Evolutionary conservation across 2,329 filamentous ascomycete species (phyloP).

Genomic region (Leptosphaerulina australis): DNA sequence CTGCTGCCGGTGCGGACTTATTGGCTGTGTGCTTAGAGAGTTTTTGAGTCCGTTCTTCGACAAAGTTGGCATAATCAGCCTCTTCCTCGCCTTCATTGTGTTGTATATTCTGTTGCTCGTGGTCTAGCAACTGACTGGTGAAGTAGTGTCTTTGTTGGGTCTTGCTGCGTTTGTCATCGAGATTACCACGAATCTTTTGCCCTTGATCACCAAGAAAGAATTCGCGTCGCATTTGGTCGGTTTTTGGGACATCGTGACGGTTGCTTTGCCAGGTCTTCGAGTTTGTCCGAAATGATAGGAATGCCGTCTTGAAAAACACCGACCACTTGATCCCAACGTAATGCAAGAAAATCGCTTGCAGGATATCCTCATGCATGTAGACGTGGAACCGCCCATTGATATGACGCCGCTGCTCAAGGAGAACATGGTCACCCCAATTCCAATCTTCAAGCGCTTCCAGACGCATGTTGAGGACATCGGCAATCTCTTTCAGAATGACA

Average conservation of each 20-base stretch:
- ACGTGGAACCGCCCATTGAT: conserved; percentile 38
- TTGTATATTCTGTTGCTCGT: conserved; percentile 30
- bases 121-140: conserved; percentile 34
- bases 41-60: not conserved
- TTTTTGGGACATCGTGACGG: conserved; percentile 22
- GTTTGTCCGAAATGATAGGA: conserved; percentile 26
- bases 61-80: conserved; percentile 23
- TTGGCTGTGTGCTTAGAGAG: not conserved
- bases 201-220: conserved; percentile 34
- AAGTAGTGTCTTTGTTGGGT: conserved; percentile 34
- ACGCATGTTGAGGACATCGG: conserved; percentile 43
- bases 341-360: conserved; percentile 44
- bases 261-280: conserved; percentile 30
- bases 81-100: conserved; percentile 42
- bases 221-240: conserved; percentile 28
- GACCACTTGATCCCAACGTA: conserved; percentile 43
- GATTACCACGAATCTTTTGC: conserved; percentile 1
- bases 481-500: conserved; percentile 39
- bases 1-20: not conserved
- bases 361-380: conserved; percentile 40
- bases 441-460: conserved; percentile 35
- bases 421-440: conserved; percentile 40
- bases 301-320: conserved; percentile 38
- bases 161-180: conserved; percentile 29
- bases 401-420: conserved; percentile 38